Percentiles rank a stretch among this genome's conserved stretches.
These are phyloP conservation scores for Serendipita vermifera DNA, from an alignment of 768 basidiomycete genomes.

Conservation along the genomic window DNA sequence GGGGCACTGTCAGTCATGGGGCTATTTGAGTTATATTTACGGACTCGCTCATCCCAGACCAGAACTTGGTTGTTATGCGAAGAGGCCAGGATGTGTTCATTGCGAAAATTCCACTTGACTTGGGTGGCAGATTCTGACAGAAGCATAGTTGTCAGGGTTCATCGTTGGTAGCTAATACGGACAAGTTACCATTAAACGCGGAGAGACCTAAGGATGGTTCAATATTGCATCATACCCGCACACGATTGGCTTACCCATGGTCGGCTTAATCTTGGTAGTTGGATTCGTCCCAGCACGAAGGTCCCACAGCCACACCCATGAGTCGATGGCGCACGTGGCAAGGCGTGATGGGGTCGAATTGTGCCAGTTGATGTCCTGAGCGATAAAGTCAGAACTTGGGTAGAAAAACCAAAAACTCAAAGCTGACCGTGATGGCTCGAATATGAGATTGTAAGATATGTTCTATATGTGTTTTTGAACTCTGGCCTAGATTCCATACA, in stretches of 20 bases:
- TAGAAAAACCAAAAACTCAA: too few species aligned
- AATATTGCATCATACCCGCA: neutral
- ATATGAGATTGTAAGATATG: conserved; percentile 81
- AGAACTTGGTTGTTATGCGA: conserved; percentile 76
- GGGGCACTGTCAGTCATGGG: neutral
- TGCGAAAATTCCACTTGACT: conserved; percentile 91
- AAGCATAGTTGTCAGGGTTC: neutral
- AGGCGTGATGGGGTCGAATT: conserved; percentile 72
- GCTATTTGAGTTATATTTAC: conserved; percentile 23
- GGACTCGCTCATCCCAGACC: conserved; percentile 88
- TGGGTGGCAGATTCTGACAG: conserved; percentile 81
- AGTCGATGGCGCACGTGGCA: conserved; percentile 83
- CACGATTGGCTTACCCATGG: neutral
- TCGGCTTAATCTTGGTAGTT: conserved; percentile 39
- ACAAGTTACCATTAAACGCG: conserved; percentile 39
- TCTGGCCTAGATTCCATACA: conserved; percentile 83
- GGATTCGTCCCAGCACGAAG: conserved; percentile 57
- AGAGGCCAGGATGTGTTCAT: conserved; percentile 77
- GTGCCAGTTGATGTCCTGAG: conserved; percentile 93
- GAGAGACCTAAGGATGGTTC: conserved; percentile 33
- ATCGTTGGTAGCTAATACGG: conserved; percentile 1
- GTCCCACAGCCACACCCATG: conserved; percentile 94
- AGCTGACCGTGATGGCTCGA: conserved; percentile 64
- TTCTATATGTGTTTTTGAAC: conserved; percentile 67
- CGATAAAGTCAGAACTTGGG: too few species aligned